Evolutionary conservation across 2,329 filamentous ascomycete species (phyloP).

Genomic region (Fusarium goolgardi): DNA sequence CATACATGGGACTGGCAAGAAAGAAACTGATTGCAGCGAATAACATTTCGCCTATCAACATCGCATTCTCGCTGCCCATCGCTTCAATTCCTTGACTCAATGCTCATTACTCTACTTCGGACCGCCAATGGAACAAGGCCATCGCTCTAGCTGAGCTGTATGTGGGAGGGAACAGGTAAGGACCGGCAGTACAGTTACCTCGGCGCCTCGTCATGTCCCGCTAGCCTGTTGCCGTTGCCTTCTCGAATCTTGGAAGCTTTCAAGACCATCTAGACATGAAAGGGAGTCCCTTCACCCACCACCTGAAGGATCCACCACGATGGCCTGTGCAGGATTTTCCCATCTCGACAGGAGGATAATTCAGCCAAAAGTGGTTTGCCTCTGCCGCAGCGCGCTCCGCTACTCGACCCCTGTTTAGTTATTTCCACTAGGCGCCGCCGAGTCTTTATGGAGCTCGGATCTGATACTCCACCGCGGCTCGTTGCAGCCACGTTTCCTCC

Average conservation of each 20-base stretch:
- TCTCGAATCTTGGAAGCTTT: conserved; percentile 38
- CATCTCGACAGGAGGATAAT: conserved; percentile 18
- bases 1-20: neutral
- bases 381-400: conserved; percentile 39
- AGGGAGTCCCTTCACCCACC: conserved; percentile 15
- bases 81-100: conserved; percentile 1
- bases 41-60: neutral
- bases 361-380: conserved; percentile 20
- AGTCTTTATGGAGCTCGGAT: conserved; percentile 12
- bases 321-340: conserved; percentile 29
- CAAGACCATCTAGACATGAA: conserved; percentile 12
- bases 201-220: conserved; percentile 25
- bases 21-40: conserved; percentile 1
- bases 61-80: conserved; percentile 5
- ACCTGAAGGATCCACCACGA: conserved; percentile 13
- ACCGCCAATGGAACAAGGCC: conserved; percentile 1
- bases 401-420: conserved; percentile 15
- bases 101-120: conserved; percentile 18
- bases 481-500: conserved; percentile 45
- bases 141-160: conserved; percentile 3
- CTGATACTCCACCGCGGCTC: conserved; percentile 7
- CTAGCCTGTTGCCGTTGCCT: conserved; percentile 11
- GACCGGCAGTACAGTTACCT: conserved; percentile 16
- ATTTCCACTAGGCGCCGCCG: conserved; percentile 33
- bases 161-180: neutral